Conservation (phyloP, 768 basidiomycete species). For the Dioszegia crocea region DNA sequence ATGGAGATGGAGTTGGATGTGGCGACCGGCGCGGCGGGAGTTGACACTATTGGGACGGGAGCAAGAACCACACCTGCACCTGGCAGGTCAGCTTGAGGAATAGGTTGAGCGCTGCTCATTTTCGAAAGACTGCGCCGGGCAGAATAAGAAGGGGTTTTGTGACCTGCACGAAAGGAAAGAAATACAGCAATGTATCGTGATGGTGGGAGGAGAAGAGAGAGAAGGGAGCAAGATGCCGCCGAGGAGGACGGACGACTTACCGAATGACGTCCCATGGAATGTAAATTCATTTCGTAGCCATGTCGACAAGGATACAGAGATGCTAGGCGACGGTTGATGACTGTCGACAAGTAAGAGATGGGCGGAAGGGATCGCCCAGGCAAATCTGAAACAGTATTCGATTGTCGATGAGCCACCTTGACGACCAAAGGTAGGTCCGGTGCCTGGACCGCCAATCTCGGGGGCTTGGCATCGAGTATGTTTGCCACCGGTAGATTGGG, state of each 20-base stretch:
- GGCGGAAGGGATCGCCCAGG: not conserved
- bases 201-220: not conserved
- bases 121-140: not conserved
- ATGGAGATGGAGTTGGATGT: not conserved
- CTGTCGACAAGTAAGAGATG: too few species aligned
- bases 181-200: too few species aligned
- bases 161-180: conserved; percentile 1
- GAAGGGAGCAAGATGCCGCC: not conserved
- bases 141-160: not conserved
- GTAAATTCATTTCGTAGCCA: too few species aligned
- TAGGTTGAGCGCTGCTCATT: conserved; percentile 4
- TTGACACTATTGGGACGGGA: not conserved
- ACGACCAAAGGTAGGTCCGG: not conserved
- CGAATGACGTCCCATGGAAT: too few species aligned
- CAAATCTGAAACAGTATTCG: not conserved
- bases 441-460: not conserved
- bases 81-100: not conserved
- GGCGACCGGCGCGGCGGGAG: not conserved
- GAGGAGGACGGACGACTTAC: too few species aligned
- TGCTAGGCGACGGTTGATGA: not conserved
- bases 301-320: not conserved
- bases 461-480: too few species aligned
- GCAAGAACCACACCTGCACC: not conserved
- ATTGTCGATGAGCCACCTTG: not conserved
- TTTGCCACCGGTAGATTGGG: too few species aligned